Evolutionary conservation across 1,284 basidiomycete species (phyloP).

Genomic region (Ganoderma sp.): DNA sequence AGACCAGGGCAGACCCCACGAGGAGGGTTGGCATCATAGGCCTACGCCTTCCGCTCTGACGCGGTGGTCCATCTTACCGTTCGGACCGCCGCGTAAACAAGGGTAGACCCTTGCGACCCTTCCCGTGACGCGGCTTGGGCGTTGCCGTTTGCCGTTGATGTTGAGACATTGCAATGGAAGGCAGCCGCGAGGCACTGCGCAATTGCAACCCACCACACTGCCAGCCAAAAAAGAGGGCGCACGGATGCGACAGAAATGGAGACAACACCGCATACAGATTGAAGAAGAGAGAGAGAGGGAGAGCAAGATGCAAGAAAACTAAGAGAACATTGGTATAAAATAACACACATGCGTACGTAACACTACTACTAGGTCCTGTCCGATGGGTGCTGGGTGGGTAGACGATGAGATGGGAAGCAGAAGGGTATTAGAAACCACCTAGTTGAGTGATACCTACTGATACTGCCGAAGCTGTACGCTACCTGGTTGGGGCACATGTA

Average conservation of each 20-base stretch:
- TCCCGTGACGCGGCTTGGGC: background rate
- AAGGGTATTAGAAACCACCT: background rate
- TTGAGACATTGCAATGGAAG: too few species aligned
- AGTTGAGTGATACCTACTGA: background rate
- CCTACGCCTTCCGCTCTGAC: background rate
- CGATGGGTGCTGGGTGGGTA: background rate
- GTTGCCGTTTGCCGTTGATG: background rate
- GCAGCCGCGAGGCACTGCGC: background rate
- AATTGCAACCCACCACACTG: background rate
- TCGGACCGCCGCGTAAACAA: background rate
- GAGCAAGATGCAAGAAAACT: slow-evolving; percentile 13
- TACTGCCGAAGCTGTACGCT: background rate
- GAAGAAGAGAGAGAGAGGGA: background rate
- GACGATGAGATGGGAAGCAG: background rate
- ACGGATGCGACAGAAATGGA: background rate
- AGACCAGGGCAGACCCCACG: slow-evolving; percentile 1
- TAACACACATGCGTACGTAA: slow-evolving; percentile 22
- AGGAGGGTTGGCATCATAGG: slow-evolving; percentile 6
- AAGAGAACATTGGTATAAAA: slow-evolving; percentile 29
- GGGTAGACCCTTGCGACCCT: slow-evolving; percentile 1
- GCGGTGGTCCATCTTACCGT: background rate
- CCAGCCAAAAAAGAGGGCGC: background rate
- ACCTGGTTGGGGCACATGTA: background rate
- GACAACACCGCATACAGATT: background rate
- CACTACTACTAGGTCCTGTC: slow-evolving; percentile 3